These are phyloP conservation scores for Mycena galericulata DNA, from an alignment of 768 basidiomycete species.

Conservation along the genomic window DNA sequence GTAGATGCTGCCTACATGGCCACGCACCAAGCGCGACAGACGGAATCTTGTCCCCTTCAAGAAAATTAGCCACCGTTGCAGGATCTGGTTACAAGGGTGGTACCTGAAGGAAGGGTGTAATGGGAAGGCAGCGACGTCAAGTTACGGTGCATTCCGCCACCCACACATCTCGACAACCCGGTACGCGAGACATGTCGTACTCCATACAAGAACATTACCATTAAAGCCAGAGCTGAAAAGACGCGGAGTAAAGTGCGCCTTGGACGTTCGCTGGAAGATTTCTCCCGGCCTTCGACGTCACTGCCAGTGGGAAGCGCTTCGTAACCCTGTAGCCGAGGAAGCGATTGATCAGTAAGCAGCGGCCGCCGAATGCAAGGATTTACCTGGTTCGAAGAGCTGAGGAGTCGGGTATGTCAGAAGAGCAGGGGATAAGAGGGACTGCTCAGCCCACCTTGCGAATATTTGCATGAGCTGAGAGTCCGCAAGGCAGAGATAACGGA, in stretches of 20 bases:
- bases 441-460: too few relatives aligned
- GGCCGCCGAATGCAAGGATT: too few relatives aligned
- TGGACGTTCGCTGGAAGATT: not conserved
- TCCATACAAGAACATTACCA: conserved; percentile 10
- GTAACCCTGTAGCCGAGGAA: conserved; percentile 6
- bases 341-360: conserved; percentile 6
- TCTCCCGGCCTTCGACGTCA: conserved; percentile 13
- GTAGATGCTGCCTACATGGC: not conserved
- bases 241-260: conserved; percentile 6
- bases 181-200: conserved; percentile 23
- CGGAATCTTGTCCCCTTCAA: conserved; percentile 78
- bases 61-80: too few relatives aligned
- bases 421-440: too few relatives aligned
- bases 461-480: too few relatives aligned
- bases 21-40: conserved; percentile 70
- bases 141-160: conserved; percentile 10
- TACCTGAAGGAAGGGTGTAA: conserved; percentile 66
- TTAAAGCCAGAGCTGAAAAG: conserved; percentile 7
- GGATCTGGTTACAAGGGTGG: too few relatives aligned
- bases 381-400: too few relatives aligned
- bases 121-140: conserved; percentile 53
- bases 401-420: too few relatives aligned
- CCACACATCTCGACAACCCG: conserved; percentile 1
- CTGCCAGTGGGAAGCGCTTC: conserved; percentile 25
- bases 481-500: too few relatives aligned